These are phyloP conservation scores for Verticillium albo-atrum DNA, from an alignment of 2,329 filamentous ascomycete genomes.

Conservation along the genomic window DNA sequence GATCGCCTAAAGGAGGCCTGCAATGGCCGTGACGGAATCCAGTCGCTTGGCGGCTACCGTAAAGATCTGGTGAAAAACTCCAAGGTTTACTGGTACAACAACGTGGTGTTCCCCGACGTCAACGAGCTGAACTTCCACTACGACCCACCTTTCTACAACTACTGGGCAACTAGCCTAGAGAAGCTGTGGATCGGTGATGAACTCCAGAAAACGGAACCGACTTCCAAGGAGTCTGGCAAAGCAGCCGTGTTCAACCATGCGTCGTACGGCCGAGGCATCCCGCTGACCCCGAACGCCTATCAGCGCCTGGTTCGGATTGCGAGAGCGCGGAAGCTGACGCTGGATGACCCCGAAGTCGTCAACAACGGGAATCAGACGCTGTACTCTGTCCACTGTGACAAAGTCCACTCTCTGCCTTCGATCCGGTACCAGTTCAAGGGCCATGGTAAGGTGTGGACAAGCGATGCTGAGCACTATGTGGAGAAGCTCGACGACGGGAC, in stretches of 20 bases:
- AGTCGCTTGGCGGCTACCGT: constrained; percentile 13
- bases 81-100: constrained; percentile 22
- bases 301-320: constrained; percentile 10
- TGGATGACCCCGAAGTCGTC: constrained; percentile 6
- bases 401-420: constrained; percentile 5
- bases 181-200: constrained; percentile 12
- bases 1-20: constrained; percentile 7
- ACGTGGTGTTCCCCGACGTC: constrained; percentile 11
- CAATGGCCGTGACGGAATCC: constrained; percentile 12
- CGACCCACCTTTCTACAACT: constrained; percentile 12
- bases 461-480: constrained; percentile 11
- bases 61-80: constrained; percentile 15
- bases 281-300: constrained; percentile 12
- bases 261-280: constrained; percentile 11
- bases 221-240: constrained; percentile 10
- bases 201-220: constrained; percentile 9
- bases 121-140: constrained; percentile 14
- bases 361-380: constrained; percentile 14
- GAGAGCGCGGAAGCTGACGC: constrained; percentile 5
- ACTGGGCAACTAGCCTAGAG: constrained; percentile 12
- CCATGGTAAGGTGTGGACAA: constrained; percentile 8
- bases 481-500: constrained; percentile 9
- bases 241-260: constrained; percentile 16
- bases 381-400: constrained; percentile 12
- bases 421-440: constrained; percentile 10